phyloP scores from a whole-genome alignment of 345 rosid genomes.

The Gossypium mustelinum region DNA sequence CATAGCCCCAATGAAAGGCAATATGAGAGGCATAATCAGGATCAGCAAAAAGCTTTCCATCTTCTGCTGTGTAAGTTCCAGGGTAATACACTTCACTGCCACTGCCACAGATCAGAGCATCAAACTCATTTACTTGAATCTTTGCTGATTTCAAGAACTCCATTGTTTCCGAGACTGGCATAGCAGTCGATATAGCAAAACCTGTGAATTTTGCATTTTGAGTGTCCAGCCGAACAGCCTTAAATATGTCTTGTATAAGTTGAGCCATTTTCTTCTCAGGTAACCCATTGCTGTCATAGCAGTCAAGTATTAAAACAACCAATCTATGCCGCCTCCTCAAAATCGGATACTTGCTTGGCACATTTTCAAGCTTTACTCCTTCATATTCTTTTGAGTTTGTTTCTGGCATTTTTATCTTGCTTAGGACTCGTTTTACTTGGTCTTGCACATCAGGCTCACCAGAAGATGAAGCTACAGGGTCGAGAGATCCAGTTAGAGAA shows the following conservation, averaged over 20 bases:
- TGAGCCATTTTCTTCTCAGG: slow-evolving; percentile 61
- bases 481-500: slow-evolving; percentile 51
- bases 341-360: slow-evolving; percentile 63
- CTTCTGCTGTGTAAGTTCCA: slow-evolving; percentile 50
- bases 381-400: slow-evolving; percentile 38
- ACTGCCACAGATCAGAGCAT: slow-evolving; percentile 86
- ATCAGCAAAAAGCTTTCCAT: slow-evolving; percentile 71
- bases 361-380: slow-evolving; percentile 47
- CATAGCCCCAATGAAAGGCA: slow-evolving; percentile 85
- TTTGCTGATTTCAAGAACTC: slow-evolving; percentile 56
- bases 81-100: slow-evolving; percentile 94
- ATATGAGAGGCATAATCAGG: slow-evolving; percentile 85
- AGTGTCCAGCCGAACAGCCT: slow-evolving; percentile 59
- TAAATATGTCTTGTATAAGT: slow-evolving; percentile 55
- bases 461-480: slow-evolving; percentile 31
- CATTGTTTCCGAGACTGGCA: slow-evolving; percentile 62
- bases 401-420: slow-evolving; percentile 63
- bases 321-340: slow-evolving; percentile 70
- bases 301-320: slow-evolving; percentile 72
- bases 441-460: slow-evolving; percentile 51
- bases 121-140: slow-evolving; percentile 73
- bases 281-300: slow-evolving; percentile 57
- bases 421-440: slow-evolving; percentile 64
- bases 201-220: slow-evolving; percentile 61
- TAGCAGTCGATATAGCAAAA: slow-evolving; percentile 74